A percentile compares a stretch with the other conserved stretches of the same genome.
phyloP scores from a whole-genome alignment of 768 basidiomycete species.

The Daedaleopsis nitida region DNA sequence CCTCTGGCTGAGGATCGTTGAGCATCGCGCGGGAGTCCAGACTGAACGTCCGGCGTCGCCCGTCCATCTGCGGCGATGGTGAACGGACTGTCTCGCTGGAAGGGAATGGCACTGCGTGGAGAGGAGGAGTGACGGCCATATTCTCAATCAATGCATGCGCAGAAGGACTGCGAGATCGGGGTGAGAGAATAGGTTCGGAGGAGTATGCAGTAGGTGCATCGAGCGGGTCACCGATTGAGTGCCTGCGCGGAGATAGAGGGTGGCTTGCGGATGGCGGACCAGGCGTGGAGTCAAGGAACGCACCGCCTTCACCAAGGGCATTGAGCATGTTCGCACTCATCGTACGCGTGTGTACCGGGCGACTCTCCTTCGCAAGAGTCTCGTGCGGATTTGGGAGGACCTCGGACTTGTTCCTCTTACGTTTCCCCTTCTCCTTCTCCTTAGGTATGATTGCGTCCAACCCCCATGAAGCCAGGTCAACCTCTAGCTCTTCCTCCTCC shows the following conservation, averaged over 20 bases:
- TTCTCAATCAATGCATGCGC: slow-evolving; percentile 50
- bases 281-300: slow-evolving; percentile 44
- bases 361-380: slow-evolving; percentile 10
- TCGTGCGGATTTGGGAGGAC: slow-evolving; percentile 49
- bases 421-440: slow-evolving; percentile 48
- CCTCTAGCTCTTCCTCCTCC: slow-evolving; percentile 62
- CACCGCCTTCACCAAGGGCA: slow-evolving; percentile 49
- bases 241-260: slow-evolving; percentile 43
- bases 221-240: slow-evolving; percentile 59
- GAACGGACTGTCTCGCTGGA: slow-evolving; percentile 50
- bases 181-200: slow-evolving; percentile 39
- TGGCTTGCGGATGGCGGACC: slow-evolving; percentile 24
- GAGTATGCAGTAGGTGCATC: slow-evolving; percentile 39
- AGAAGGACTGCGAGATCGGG: slow-evolving; percentile 51
- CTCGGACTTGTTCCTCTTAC: slow-evolving; percentile 35
- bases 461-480: slow-evolving; percentile 85
- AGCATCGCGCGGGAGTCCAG: slow-evolving; percentile 49
- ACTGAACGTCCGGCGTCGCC: slow-evolving; percentile 45
- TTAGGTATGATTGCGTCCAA: slow-evolving; percentile 76
- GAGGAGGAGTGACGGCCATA: slow-evolving; percentile 40
- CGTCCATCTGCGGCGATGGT: slow-evolving; percentile 48
- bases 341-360: slow-evolving; percentile 43
- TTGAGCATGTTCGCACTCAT: slow-evolving; percentile 69
- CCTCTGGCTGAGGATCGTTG: slow-evolving; percentile 32
- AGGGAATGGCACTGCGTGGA: slow-evolving; percentile 62